Conservation (phyloP, 202 grass and related monocot genomes). For the Bolboschoenoplectus hybrid region DNA sequence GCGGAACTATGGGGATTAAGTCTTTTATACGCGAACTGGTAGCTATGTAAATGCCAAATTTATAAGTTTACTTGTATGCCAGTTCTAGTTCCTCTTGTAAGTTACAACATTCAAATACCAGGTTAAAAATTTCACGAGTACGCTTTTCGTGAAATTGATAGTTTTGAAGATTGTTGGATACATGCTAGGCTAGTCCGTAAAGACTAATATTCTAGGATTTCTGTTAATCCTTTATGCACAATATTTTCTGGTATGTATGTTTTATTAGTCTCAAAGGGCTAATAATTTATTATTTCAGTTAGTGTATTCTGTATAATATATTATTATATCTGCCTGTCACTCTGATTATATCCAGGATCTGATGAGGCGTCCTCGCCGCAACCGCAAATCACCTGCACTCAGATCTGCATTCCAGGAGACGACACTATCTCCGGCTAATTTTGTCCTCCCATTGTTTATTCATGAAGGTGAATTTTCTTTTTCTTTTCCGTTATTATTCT, state of each 20-base stretch:
- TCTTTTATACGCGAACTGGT: background rate
- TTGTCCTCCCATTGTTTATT: slow-evolving; percentile 92
- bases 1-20: background rate
- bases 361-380: slow-evolving; percentile 80
- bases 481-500: slow-evolving; percentile 9
- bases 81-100: background rate
- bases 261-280: background rate
- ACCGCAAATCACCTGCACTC: slow-evolving; percentile 68
- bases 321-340: slow-evolving; percentile 2
- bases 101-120: background rate
- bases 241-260: background rate
- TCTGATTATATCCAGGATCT: slow-evolving; percentile 50
- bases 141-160: background rate
- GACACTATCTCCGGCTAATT: slow-evolving; percentile 68
- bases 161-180: background rate
- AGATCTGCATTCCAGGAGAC: slow-evolving; percentile 92
- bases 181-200: background rate
- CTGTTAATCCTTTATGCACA: too few species aligned
- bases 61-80: background rate
- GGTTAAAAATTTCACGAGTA: background rate
- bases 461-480: slow-evolving; percentile 76
- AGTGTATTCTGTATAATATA: slow-evolving; percentile 4
- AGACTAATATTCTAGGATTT: background rate
- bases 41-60: slow-evolving; percentile 3
- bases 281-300: background rate